Evolutionary conservation across 202 grass and related monocot species (phyloP).

Genomic region (Digitaria exilis): DNA sequence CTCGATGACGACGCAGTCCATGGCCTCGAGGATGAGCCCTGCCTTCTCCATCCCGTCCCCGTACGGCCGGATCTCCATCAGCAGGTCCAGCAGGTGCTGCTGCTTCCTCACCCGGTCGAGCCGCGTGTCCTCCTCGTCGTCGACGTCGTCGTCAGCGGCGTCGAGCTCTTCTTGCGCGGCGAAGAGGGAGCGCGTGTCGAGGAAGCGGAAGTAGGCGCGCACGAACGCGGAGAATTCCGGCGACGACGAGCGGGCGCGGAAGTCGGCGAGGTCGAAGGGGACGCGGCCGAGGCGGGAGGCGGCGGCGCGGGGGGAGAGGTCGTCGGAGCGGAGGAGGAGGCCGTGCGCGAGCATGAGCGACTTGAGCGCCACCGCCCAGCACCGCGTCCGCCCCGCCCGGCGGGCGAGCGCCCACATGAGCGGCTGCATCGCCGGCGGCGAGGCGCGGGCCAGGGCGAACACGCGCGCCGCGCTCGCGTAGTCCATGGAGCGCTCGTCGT

Average conservation of each 20-base stretch:
- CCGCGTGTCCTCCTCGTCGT: constrained; percentile 46
- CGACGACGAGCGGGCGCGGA: constrained; percentile 63
- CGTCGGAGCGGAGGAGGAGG: constrained; percentile 66
- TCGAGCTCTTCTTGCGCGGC: constrained; percentile 33
- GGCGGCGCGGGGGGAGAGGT: constrained; percentile 33
- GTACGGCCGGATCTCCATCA: constrained; percentile 84
- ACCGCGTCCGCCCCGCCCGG: constrained; percentile 60
- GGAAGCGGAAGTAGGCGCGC: constrained; percentile 89
- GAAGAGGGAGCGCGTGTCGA: constrained; percentile 78
- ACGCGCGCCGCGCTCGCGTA: constrained; percentile 55
- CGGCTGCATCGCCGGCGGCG: constrained; percentile 45
- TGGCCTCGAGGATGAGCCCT: constrained; percentile 73
- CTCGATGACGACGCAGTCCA: constrained; percentile 86
- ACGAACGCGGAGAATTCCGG: constrained; percentile 65
- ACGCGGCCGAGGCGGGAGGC: constrained; percentile 63
- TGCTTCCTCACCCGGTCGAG: constrained; percentile 56
- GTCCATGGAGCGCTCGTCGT: constrained; percentile 74
- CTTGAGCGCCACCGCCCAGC: constrained; percentile 90
- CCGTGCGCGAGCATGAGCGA: constrained; percentile 86
- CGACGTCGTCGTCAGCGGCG: too few species aligned
- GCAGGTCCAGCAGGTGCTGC: constrained; percentile 73
- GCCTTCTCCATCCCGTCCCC: constrained; percentile 65
- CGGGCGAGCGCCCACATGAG: constrained; percentile 77
- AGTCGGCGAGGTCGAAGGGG: constrained; percentile 89
- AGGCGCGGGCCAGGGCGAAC: constrained; percentile 64